Conservation (phyloP, 2,329 filamentous ascomycete genomes). For the Fusarium dlaminii region DNA sequence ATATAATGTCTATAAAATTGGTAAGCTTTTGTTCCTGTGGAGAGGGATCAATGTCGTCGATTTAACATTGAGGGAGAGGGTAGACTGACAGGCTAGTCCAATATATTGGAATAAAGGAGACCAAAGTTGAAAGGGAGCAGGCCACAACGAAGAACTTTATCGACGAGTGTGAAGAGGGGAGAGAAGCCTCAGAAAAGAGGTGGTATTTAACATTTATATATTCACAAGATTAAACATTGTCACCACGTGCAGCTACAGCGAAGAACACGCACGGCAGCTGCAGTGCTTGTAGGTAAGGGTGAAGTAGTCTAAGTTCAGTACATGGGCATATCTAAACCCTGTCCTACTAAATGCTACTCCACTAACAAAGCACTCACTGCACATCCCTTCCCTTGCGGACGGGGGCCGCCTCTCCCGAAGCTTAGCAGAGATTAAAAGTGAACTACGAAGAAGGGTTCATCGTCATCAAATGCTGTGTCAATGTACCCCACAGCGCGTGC, state of each 20-base stretch:
- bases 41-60: not conserved
- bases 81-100: slow-evolving; percentile 14
- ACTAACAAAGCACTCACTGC: not conserved
- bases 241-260: not conserved
- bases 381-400: slow-evolving; percentile 16
- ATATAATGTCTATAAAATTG: not conserved
- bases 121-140: not conserved
- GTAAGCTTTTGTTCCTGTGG: not conserved
- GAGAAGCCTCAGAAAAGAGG: not conserved
- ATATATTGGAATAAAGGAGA: slow-evolving; percentile 16
- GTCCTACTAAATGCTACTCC: not conserved
- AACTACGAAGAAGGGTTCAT: not conserved
- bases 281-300: not conserved
- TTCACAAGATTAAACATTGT: not conserved
- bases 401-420: not conserved
- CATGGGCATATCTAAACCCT: not conserved
- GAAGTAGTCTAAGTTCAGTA: slow-evolving; percentile 10
- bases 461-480: slow-evolving; percentile 15
- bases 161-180: not conserved
- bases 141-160: not conserved
- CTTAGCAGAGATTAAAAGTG: not conserved
- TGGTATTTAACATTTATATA: slow-evolving; percentile 10
- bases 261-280: slow-evolving; percentile 1
- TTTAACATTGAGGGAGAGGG: not conserved
- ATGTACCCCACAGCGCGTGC: slow-evolving; percentile 23